Base-by-base conservation (phyloP, 1,284 basidiomycete species). In the Cryptococcus jaspeensis region DNA sequence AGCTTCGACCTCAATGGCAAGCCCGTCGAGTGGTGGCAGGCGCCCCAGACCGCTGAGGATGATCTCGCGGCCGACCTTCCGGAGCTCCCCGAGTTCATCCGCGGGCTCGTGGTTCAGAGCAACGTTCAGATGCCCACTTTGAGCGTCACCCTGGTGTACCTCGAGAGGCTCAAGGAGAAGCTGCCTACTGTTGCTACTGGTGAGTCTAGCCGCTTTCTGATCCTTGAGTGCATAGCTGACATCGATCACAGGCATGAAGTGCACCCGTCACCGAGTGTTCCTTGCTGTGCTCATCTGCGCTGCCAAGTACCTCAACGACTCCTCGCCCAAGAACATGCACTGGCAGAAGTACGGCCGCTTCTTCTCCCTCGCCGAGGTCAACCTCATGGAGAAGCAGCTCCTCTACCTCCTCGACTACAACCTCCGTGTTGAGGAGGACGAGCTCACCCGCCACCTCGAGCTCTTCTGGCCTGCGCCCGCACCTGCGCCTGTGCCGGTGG, bases 261-360 rank as follows among this genome's bases (percentile, higher is more conserved):
- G 91, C 78, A 96, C 95, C 12, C 86, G 92, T 47, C 95, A 98
- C 76, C 88, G 95, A 53, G 89, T 99, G 60, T 97, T 99, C 80
- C 84, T 99, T 63, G 95, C 95, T 32, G 88, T 90, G 0, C 87
- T 99, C 71, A 98, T 99, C 76, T 90, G 94, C 50, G 89, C 95
- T 36, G 89, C 93, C 65, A 99, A 99, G 80, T 97, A 98, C 79
- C 85, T 98, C 73, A 97, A 99, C 79, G 94, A 98, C 80, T 91
- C 90, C 25, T 88, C 88, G 44, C 90, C 91, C 16, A 97, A 95
- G 83, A 98, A 98, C 81, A 86, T 86, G 78, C 92, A 97, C 81
- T 97, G 93, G 93, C 73, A 74, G 51, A 71, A 78, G 57, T 92
- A 94, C 76, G 89, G 87, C 28, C 75, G 78, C 52, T 83, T 92